phyloP scores from a whole-genome alignment of 164 flowering plant species.

The Vitis riparia region DNA sequence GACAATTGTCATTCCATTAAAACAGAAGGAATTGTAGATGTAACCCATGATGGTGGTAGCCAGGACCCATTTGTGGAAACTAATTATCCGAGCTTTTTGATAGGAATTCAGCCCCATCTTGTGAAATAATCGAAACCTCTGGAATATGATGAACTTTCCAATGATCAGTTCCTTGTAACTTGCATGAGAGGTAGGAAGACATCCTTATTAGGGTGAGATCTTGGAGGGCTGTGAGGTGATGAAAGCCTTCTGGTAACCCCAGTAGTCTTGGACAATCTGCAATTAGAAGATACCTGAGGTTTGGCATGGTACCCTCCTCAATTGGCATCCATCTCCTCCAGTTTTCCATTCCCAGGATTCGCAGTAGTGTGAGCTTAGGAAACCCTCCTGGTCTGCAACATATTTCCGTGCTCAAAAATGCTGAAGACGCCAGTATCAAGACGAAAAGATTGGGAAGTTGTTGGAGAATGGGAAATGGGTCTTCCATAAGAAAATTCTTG shows the following conservation, averaged over 20 bases:
- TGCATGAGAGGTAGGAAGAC: slow-evolving; percentile 2
- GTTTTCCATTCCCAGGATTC: slow-evolving; percentile 9
- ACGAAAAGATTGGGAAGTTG: slow-evolving; percentile 9
- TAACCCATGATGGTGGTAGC: too few relatives aligned
- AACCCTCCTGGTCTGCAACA: slow-evolving; percentile 3
- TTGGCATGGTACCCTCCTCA: slow-evolving; percentile 10
- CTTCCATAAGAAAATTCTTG: slow-evolving; percentile 12
- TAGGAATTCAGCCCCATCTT: too few relatives aligned
- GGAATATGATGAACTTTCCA: too few relatives aligned
- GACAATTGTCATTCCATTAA: too few relatives aligned
- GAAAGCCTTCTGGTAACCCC: slow-evolving; percentile 17
- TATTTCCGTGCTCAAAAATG: slow-evolving; percentile 2
- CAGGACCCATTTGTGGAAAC: too few relatives aligned
- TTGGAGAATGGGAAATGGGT: slow-evolving; percentile 15
- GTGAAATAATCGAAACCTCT: too few relatives aligned
- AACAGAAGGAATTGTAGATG: too few relatives aligned
- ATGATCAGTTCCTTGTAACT: too few relatives aligned
- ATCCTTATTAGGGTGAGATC: slow-evolving; percentile 15
- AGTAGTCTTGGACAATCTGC: slow-evolving; percentile 13
- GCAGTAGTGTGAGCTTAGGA: slow-evolving; percentile 16
- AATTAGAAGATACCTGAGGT: slow-evolving; percentile 13
- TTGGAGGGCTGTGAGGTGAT: slow-evolving; percentile 16
- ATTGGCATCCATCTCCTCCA: slow-evolving; percentile 17
- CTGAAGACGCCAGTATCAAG: slow-evolving; percentile 13
- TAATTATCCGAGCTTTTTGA: too few relatives aligned